Conservation (phyloP, 2,329 filamentous ascomycete genomes). For the Teratosphaeria epicoccoides region DNA sequence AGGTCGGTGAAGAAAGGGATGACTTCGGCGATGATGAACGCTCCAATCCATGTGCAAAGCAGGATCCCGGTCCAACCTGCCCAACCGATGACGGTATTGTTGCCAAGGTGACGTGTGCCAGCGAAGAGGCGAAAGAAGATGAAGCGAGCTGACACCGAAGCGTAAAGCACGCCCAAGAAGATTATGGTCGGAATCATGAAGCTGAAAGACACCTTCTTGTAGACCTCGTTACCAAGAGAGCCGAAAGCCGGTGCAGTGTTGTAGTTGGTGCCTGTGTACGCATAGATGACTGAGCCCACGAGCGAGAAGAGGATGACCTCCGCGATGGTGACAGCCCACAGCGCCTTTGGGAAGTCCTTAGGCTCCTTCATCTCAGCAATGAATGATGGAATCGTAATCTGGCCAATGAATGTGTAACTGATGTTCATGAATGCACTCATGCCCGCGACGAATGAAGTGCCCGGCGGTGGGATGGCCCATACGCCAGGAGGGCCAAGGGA, state of each 20-base stretch:
- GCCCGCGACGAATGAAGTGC: conserved; percentile 69
- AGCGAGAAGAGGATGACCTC: conserved; percentile 79
- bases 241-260: conserved; percentile 81
- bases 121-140: conserved; percentile 84
- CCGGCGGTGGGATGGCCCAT: conserved; percentile 53
- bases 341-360: conserved; percentile 81
- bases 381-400: conserved; percentile 88
- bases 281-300: conserved; percentile 71
- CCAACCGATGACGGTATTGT: conserved; percentile 77
- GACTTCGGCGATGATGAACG: conserved; percentile 83
- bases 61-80: conserved; percentile 65
- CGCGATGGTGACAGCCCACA: conserved; percentile 81
- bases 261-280: conserved; percentile 82
- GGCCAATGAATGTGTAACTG: conserved; percentile 90
- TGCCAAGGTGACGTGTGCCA: conserved; percentile 65
- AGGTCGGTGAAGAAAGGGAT: conserved; percentile 85
- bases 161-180: conserved; percentile 83
- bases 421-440: conserved; percentile 92
- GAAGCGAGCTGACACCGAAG: conserved; percentile 80
- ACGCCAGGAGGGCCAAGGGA: conserved; percentile 53
- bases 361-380: conserved; percentile 83
- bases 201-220: conserved; percentile 80
- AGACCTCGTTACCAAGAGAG: conserved; percentile 60
- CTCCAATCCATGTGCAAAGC: conserved; percentile 66
- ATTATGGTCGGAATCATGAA: conserved; percentile 95